phyloP scores from a whole-genome alignment of 257 asterid genomes.

The Ilex asprella region DNA sequence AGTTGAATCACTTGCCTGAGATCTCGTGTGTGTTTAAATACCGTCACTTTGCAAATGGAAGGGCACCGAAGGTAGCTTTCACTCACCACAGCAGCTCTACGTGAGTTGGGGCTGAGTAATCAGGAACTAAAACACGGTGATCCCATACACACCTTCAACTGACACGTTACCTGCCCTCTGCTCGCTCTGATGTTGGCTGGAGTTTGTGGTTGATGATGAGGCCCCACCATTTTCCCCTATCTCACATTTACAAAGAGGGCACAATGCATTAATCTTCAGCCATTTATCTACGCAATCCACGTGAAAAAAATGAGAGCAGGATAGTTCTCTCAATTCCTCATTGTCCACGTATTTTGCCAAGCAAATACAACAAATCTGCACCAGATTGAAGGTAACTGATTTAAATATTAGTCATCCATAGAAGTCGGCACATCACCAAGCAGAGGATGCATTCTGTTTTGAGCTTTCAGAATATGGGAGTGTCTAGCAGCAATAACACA shows the following conservation, averaged over 20 bases:
- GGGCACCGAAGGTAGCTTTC: no score
- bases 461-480: no score
- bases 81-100: no score
- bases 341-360: constrained; percentile 14
- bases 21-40: no score
- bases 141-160: not conserved
- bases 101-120: no score
- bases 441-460: no score
- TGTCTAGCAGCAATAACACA: no score
- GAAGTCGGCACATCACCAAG: no score
- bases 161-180: not conserved
- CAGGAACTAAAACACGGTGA: not conserved
- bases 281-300: constrained; percentile 14
- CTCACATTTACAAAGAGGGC: constrained; percentile 20
- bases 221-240: not conserved
- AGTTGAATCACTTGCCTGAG: no score
- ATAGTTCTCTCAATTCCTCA: constrained; percentile 15
- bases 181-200: not conserved
- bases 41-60: no score
- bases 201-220: not conserved
- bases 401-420: no score
- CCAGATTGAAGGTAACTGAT: not conserved
- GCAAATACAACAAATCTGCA: constrained; percentile 14
- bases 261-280: constrained; percentile 16
- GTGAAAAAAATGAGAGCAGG: constrained; percentile 17